Conservation (phyloP, 257 asterid species). For the Phtheirospermum japonicum region DNA sequence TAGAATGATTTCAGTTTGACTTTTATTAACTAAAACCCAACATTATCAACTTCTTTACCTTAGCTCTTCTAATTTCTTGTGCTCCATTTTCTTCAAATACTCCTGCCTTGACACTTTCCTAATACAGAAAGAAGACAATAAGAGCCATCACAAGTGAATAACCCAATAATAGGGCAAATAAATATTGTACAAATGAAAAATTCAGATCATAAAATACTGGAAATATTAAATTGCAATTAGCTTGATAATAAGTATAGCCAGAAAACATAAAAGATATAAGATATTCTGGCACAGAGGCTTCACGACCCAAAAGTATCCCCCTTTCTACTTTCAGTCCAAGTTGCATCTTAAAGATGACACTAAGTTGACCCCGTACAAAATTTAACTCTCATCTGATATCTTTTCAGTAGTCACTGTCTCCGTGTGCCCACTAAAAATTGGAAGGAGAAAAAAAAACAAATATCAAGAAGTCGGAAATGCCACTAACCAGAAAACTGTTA, state of each 20-base stretch:
- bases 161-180: too few relatives aligned
- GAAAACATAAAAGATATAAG: conserved; percentile 2
- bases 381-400: neutral
- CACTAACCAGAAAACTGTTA: too few relatives aligned
- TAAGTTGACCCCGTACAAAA: neutral
- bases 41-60: conserved; percentile 41
- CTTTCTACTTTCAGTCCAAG: neutral
- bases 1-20: conserved; percentile 12
- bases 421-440: too few relatives aligned
- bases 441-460: too few relatives aligned
- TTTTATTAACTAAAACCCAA: conserved; percentile 13
- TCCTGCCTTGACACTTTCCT: too few relatives aligned
- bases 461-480: too few relatives aligned
- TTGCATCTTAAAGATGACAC: neutral
- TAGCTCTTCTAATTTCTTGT: conserved; percentile 82
- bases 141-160: too few relatives aligned
- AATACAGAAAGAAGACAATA: too few relatives aligned
- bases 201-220: neutral
- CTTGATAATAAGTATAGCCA: neutral
- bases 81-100: conserved; percentile 96
- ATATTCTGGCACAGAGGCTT: conserved; percentile 7
- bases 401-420: neutral
- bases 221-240: conserved; percentile 2
- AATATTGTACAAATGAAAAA: neutral
- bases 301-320: neutral